phyloP scores from a whole-genome alignment of 441 rosid species.

The Macaranga tanarius region DNA sequence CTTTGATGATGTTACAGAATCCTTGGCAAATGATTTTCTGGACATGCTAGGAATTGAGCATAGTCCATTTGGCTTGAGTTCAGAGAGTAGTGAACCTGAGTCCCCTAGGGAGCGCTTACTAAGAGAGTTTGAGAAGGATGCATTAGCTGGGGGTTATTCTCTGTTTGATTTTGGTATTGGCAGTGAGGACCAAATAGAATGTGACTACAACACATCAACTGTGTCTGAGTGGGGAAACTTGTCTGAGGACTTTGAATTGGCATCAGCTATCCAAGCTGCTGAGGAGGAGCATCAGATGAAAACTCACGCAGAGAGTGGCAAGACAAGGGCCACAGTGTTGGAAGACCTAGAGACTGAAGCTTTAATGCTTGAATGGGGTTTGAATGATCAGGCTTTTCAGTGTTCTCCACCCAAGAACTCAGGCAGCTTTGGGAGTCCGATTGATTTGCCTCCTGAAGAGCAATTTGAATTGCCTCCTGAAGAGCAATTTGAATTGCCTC shows the following conservation, averaged over 20 bases:
- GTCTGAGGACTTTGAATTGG: slow-evolving; percentile 48
- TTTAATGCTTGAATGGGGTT: slow-evolving; percentile 89
- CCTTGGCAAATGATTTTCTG: slow-evolving; percentile 82
- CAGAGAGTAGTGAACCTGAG: slow-evolving; percentile 87
- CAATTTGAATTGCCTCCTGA: slow-evolving; percentile 55
- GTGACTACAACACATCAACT: slow-evolving; percentile 33
- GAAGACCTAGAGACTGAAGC: slow-evolving; percentile 85
- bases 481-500: slow-evolving; percentile 57
- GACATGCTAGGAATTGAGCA: slow-evolving; percentile 80
- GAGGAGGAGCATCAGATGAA: slow-evolving; percentile 55
- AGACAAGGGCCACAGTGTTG: slow-evolving; percentile 58
- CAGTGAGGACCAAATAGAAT: slow-evolving; percentile 45
- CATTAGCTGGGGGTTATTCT: slow-evolving; percentile 56
- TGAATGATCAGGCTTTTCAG: slow-evolving; percentile 76
- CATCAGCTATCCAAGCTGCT: slow-evolving; percentile 51
- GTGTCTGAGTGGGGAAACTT: slow-evolving; percentile 40
- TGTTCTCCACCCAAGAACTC: slow-evolving; percentile 59
- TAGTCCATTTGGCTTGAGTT: slow-evolving; percentile 62
- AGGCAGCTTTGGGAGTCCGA: slow-evolving; percentile 57
- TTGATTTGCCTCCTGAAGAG: slow-evolving; percentile 54
- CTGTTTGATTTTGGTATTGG: slow-evolving; percentile 54
- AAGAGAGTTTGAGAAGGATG: slow-evolving; percentile 85
- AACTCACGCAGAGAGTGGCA: slow-evolving; percentile 39
- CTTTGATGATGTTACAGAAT: slow-evolving; percentile 54
- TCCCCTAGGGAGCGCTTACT: slow-evolving; percentile 91